Base-by-base conservation (phyloP, 2,329 filamentous ascomycete species). In the Emmonsiellopsis sp. region DNA sequence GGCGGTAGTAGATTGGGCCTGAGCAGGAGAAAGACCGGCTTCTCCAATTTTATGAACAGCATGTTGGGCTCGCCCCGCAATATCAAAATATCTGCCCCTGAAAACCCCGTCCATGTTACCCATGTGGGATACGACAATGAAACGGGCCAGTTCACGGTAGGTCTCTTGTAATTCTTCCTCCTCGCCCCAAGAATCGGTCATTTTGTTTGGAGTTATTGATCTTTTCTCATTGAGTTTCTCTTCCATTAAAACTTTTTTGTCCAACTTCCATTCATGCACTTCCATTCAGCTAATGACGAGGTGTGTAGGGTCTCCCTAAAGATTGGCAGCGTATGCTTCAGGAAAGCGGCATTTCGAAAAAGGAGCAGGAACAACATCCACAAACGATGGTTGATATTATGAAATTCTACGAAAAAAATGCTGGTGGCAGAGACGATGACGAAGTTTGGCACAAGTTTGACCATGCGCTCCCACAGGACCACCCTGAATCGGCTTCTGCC, bases 321-420 rank as follows among this genome's bases (percentile, higher is more conserved):
- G 93, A 97, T 80, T 98, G 93, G 93, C 92, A 97, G 73, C 86
- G 89, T 57, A 82, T 96, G 67, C 83, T 98, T 65, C 88, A 92
- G 73, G 91, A 95, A 71, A 95, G 88, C 70, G 93, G 93, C 59
- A 96, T 98, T 64, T 88, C 91, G 32, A 90, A 95, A 73, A 91
- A 93, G 73, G 93, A 97, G 69, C 87, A 94, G 70, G 88, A 92
- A 68, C 87, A 95, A 71, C 90, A 97, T 65, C 93, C 93, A 2
- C 90, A 97, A 70, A 91, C 92, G 55, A 90, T 96, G 73, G 86
- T 94, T 66, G 88, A 97, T 69, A 93, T 98, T 63, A 85, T 98
- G 71, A 88, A 86, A 55, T 97, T 97, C 69, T 97, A 95, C 77
- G 94, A 96, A 70, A 92, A 95, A 73, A 95, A 89, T 59, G 86